A percentile compares a stretch with the other conserved stretches of the same genome.
Evolutionary conservation across 345 rosid genomes (phyloP).

Genomic region (Dipteronia dyeriana): DNA sequence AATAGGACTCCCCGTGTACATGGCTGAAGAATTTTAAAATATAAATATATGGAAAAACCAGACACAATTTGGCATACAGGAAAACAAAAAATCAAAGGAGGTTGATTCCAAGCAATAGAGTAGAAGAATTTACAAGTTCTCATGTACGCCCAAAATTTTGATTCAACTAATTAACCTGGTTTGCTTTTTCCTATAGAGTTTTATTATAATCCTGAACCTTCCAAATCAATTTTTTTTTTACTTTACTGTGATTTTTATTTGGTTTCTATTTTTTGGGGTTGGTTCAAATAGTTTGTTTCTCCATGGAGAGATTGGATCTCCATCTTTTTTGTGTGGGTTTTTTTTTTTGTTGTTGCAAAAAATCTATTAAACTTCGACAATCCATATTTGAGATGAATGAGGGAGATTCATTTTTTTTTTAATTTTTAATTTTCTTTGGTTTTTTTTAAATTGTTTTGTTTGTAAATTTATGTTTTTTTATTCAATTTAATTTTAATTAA

Average conservation of each 20-base stretch:
- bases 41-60: background rate
- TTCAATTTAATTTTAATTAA: too few species aligned
- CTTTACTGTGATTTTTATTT: conserved; percentile 14
- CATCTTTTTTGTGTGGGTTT: too few species aligned
- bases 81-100: conserved; percentile 14
- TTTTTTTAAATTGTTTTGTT: too few species aligned
- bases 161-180: background rate
- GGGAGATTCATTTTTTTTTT: too few species aligned
- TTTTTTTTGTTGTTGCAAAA: too few species aligned
- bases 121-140: conserved; percentile 13
- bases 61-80: conserved; percentile 26
- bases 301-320: too few species aligned
- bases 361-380: too few species aligned
- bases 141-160: conserved; percentile 28
- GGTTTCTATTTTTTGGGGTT: conserved; percentile 27
- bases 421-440: too few species aligned
- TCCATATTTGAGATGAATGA: too few species aligned
- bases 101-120: background rate
- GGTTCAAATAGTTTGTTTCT: conserved; percentile 7
- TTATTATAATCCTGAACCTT: conserved; percentile 5
- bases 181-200: background rate
- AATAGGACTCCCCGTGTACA: too few species aligned
- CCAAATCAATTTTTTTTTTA: background rate
- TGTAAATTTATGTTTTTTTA: too few species aligned
- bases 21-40: conserved; percentile 25